Conservation (phyloP, 805 yeast species). For the Wickerhamiella lipophila region DNA sequence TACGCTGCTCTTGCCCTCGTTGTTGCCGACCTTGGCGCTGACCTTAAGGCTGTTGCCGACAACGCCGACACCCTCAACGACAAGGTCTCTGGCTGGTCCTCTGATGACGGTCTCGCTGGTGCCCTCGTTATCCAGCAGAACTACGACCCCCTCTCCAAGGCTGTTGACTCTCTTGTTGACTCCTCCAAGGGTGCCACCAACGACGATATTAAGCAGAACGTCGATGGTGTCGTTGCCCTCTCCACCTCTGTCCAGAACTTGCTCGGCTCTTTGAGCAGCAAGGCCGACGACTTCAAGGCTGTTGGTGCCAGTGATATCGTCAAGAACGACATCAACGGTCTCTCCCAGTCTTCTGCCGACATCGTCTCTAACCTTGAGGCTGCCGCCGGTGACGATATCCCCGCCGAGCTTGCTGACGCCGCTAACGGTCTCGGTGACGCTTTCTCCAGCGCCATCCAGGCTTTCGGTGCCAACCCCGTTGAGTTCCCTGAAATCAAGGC, state of each 20-base stretch:
- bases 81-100: slow-evolving; percentile 14
- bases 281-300: slow-evolving; percentile 19
- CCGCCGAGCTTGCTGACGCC: slow-evolving; percentile 1
- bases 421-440: background rate
- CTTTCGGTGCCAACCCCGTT: slow-evolving; percentile 9
- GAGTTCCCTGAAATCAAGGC: slow-evolving; percentile 8
- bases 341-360: slow-evolving; percentile 12
- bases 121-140: slow-evolving; percentile 24
- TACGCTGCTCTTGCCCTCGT: slow-evolving; percentile 5
- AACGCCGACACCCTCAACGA: slow-evolving; percentile 36
- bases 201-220: slow-evolving; percentile 11
- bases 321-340: slow-evolving; percentile 14
- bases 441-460: slow-evolving; percentile 7
- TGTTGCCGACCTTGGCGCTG: slow-evolving; percentile 11
- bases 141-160: slow-evolving; percentile 18
- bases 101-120: slow-evolving; percentile 22
- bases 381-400: slow-evolving; percentile 1
- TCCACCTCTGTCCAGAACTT: slow-evolving; percentile 15
- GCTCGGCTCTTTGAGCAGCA: slow-evolving; percentile 17
- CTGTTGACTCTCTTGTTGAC: slow-evolving; percentile 15
- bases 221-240: slow-evolving; percentile 2
- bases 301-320: slow-evolving; percentile 19
- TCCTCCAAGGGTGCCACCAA: slow-evolving; percentile 12
- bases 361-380: slow-evolving; percentile 12
- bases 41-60: slow-evolving; percentile 26